Evolutionary conservation across 2,329 filamentous ascomycete species (phyloP), one percentile per base, ranked within the genome.

Genomic region (Clonostachys rhizophaga): DNA sequence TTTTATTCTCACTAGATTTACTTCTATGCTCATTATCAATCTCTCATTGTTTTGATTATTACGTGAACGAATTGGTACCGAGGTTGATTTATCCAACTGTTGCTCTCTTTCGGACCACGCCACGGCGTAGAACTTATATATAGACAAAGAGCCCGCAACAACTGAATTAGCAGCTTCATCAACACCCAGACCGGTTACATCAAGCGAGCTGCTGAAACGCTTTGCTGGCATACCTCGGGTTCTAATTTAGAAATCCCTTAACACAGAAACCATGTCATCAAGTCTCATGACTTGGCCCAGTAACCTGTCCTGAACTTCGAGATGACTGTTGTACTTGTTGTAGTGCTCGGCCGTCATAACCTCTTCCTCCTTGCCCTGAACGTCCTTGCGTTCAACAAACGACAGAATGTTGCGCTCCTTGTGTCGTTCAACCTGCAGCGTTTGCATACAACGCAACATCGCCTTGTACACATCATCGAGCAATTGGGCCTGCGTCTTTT

Each of bases 401-500:
- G 85, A 80, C 33, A 97, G 75, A 20, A 95, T 82, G 46, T 84
- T 81, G 52, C 82, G 79, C 49, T 89, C 80, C 53, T 83, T 83
- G 44, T 81, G 78, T 37, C 87, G 81, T 64, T 96, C 89, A 30
- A 88, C 81, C 35, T 84, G 80, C 20, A 95, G 78, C 20, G 91
- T 86, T 63, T 96, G 89, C 43, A 96, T 65, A 52, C 87, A 87
- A 48, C 91, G 83, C 14, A 90, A 78, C 88, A 97, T 96, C 30
- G 85, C 80, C 65, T 95, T 95, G 72, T 96, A 97, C 1, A 87
- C 81, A 50, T 89, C 86, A 52, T 95, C 86, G 11, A 96, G 68
- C 2, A 95, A 70, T 50, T 86, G 79, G 17, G 79, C 76, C 43
- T 84, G 74, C 7, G 87, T 85, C 42, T 87, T 81, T 42, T 90